Conservation (phyloP, 2,329 filamentous ascomycete genomes). For the Monosporascus cannonballus region DNA sequence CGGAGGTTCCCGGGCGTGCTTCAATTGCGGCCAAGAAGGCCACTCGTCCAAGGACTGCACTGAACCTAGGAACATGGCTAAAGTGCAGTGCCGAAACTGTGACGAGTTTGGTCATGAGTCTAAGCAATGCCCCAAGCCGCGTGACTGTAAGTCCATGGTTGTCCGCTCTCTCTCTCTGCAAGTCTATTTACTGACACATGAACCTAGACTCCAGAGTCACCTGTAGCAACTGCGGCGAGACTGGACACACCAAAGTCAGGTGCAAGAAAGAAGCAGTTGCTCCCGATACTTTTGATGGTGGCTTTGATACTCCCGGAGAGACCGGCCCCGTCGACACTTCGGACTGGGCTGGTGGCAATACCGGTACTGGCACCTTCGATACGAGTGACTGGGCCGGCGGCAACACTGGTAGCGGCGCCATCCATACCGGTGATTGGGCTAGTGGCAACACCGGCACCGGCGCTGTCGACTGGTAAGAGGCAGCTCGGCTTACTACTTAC, state of each 20-base stretch:
- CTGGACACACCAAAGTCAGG: slow-evolving; percentile 35
- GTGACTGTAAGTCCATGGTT: slow-evolving; percentile 37
- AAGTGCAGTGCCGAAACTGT: slow-evolving; percentile 44
- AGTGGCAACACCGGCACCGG: background rate
- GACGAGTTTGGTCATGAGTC: slow-evolving; percentile 42
- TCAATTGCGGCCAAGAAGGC: slow-evolving; percentile 59
- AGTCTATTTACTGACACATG: slow-evolving; percentile 13
- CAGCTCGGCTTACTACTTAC: background rate
- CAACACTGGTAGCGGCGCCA: background rate
- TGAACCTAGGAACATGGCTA: slow-evolving; percentile 34
- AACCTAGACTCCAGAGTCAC: slow-evolving; percentile 44
- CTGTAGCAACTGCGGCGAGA: slow-evolving; percentile 51
- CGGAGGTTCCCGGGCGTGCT: slow-evolving; percentile 43
- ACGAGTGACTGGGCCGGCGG: background rate
- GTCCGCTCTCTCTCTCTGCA: background rate
- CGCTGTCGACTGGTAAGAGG: background rate
- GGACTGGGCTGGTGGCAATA: slow-evolving; percentile 1
- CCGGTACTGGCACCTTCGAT: background rate
- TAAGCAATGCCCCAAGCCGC: slow-evolving; percentile 49
- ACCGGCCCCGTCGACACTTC: slow-evolving; percentile 3
- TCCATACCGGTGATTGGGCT: background rate
- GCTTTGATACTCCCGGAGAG: slow-evolving; percentile 6
- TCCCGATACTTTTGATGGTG: slow-evolving; percentile 4
- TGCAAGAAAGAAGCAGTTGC: slow-evolving; percentile 25
- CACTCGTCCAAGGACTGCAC: slow-evolving; percentile 49